Percentiles rank a stretch among this genome's conserved stretches.
phyloP scores from a whole-genome alignment of 306 rosid genomes.

The Clitoria ternatea region DNA sequence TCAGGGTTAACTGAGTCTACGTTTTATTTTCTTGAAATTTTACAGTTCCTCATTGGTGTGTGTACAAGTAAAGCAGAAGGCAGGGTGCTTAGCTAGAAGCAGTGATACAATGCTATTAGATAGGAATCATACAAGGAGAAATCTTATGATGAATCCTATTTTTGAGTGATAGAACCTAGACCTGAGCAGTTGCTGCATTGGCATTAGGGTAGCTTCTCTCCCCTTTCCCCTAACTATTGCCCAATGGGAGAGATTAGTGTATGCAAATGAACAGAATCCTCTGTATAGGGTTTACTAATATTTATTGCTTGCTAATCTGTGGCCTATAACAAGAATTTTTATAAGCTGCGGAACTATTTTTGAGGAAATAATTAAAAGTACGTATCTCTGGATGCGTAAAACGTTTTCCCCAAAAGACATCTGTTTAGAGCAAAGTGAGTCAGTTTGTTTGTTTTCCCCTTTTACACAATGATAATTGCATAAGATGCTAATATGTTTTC shows the following conservation, averaged over 20 bases:
- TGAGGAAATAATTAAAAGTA: slow-evolving; percentile 10
- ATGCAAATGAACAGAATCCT: not conserved
- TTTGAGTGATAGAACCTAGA: slow-evolving; percentile 6
- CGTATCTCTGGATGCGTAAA: not conserved
- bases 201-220: not conserved
- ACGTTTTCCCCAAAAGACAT: not conserved
- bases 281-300: slow-evolving; percentile 3
- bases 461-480: slow-evolving; percentile 6
- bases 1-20: not conserved
- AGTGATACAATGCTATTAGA: not conserved
- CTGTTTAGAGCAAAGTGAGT: slow-evolving; percentile 16
- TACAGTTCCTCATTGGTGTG: slow-evolving; percentile 1
- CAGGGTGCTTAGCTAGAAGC: not conserved
- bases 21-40: not conserved
- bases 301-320: not conserved
- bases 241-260: not conserved
- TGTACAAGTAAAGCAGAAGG: slow-evolving; percentile 7
- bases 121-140: not conserved
- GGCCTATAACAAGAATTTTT: slow-evolving; percentile 1
- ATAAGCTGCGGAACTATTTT: not conserved
- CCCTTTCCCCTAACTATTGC: not conserved
- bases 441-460: slow-evolving; percentile 6
- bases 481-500: slow-evolving; percentile 6
- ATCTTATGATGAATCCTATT: slow-evolving; percentile 6
- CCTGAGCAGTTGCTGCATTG: slow-evolving; percentile 10